These are phyloP conservation scores for Pisolithus tinctorius DNA, from an alignment of 768 basidiomycete species.

Conservation along the genomic window DNA sequence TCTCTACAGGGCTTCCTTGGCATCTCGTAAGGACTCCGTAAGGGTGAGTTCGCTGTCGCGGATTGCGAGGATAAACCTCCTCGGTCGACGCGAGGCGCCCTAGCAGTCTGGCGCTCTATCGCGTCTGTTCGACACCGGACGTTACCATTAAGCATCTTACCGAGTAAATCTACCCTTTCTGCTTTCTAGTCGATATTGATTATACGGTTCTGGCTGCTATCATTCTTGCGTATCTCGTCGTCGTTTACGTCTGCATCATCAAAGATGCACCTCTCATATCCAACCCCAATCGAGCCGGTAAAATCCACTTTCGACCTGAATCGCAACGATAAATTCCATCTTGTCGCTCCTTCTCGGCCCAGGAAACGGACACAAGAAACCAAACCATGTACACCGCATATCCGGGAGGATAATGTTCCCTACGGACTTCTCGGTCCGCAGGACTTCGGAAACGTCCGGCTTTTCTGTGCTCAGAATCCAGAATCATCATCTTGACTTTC, in stretches of 20 bases:
- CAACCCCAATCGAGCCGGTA: slow-evolving; percentile 77
- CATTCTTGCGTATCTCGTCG: slow-evolving; percentile 46
- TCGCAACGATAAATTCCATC: slow-evolving; percentile 51
- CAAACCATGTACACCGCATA: slow-evolving; percentile 60
- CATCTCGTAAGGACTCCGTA: slow-evolving; percentile 39
- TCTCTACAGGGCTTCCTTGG: slow-evolving; percentile 43
- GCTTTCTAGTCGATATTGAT: not conserved
- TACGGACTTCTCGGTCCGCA: slow-evolving; percentile 54
- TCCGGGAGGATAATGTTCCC: slow-evolving; percentile 48
- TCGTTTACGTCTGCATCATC: slow-evolving; percentile 55
- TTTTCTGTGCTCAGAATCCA: slow-evolving; percentile 54
- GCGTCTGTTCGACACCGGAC: slow-evolving; percentile 39
- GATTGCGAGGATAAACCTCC: slow-evolving; percentile 8
- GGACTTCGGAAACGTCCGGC: slow-evolving; percentile 62
- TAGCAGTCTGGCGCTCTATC: slow-evolving; percentile 27
- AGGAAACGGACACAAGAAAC: slow-evolving; percentile 44
- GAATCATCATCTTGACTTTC: slow-evolving; percentile 58
- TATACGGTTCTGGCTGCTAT: slow-evolving; percentile 41
- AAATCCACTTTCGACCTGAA: slow-evolving; percentile 14
- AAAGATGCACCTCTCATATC: slow-evolving; percentile 50
- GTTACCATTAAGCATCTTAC: slow-evolving; percentile 50
- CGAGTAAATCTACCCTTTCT: slow-evolving; percentile 36
- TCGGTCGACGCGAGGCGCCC: slow-evolving; percentile 5
- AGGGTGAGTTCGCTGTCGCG: slow-evolving; percentile 28
- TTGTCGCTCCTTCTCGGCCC: slow-evolving; percentile 39